Percentiles rank a stretch among this genome's conserved stretches.
These are phyloP conservation scores for Penicillium lagena DNA, from an alignment of 495 filamentous ascomycete genomes.

Conservation along the genomic window DNA sequence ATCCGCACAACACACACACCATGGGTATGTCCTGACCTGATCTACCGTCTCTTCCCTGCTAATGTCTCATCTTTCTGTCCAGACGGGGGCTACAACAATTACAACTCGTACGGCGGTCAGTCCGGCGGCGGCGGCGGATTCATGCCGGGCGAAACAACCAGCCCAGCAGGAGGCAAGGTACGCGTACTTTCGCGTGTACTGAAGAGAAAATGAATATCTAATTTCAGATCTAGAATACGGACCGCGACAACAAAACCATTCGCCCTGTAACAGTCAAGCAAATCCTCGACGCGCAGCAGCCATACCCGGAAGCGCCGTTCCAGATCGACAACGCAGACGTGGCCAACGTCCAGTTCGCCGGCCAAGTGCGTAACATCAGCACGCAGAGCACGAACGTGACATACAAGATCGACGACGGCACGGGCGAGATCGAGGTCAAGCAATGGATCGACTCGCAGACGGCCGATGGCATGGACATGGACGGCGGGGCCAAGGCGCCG, in stretches of 20 bases:
- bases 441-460: conserved; percentile 70
- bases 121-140: conserved; percentile 64
- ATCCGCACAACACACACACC: conserved; percentile 8
- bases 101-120: conserved; percentile 52
- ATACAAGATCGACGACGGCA: conserved; percentile 93
- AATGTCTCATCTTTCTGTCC: neutral
- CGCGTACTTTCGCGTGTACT: neutral
- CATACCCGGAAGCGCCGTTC: conserved; percentile 67
- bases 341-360: conserved; percentile 66
- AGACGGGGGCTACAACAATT: conserved; percentile 33
- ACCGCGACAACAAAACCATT: conserved; percentile 62
- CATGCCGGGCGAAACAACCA: conserved; percentile 46
- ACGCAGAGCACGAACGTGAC: conserved; percentile 85
- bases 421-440: conserved; percentile 86
- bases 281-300: conserved; percentile 69
- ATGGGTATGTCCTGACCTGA: conserved; percentile 25
- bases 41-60: neutral
- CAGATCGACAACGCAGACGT: conserved; percentile 70
- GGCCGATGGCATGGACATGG: conserved; percentile 43
- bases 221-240: conserved; percentile 7
- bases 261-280: conserved; percentile 94
- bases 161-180: conserved; percentile 41
- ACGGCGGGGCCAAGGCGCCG: conserved; percentile 23
- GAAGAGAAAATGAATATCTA: too few relatives aligned
- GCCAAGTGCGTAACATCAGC: conserved; percentile 81